Base-by-base conservation (phyloP, 495 filamentous ascomycete genomes). In the Glarea lozoyensis region DNA sequence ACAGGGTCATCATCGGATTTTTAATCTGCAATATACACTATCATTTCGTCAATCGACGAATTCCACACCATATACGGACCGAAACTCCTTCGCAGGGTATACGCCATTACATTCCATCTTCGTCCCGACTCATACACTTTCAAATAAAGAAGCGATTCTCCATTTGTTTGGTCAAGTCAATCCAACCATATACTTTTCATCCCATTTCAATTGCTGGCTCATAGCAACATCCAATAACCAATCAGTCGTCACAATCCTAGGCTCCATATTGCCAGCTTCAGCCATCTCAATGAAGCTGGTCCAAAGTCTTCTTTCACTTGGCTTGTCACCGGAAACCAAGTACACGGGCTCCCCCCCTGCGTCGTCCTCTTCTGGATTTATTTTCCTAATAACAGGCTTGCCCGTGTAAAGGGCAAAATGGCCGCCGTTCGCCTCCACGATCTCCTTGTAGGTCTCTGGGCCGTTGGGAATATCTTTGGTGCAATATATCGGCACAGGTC, bases 141-240 rank as follows among this genome's bases (percentile, higher is more conserved):
- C n/a, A n/a, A n/a, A n/a, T n/a, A n/a, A n/a, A n/a, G n/a, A n/a
- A n/a, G n/a, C n/a, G n/a, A n/a, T n/a, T n/a, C n/a, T n/a, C n/a
- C n/a, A n/a, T n/a, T n/a, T n/a, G n/a, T n/a, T n/a, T n/a, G n/a
- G n/a, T n/a, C n/a, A n/a, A n/a, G n/a, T n/a, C n/a, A n/a, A n/a
- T 4, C 15, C 33, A 27, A 35, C 60, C 49, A 72, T 43, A 61
- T 87, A 94, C 42, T 66, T 68, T 21, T 78, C 70, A 30, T 78
- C 66, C 60, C 79, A 81, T 15, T 66, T 67, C 35, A 85, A 50
- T 54, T 84, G 66, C 64, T 99, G 92, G 42, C 74, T 78, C 84
- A 97, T 88, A 3, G 86, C 86, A 47, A 86, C 78, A 46, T 88
- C 81, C 52, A 97, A 63, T 50, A 97, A 57, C 93, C 93, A 99